These are phyloP conservation scores for Sugiyamaella novakii DNA, from an alignment of 1,139 yeast species.

Conservation along the genomic window DNA sequence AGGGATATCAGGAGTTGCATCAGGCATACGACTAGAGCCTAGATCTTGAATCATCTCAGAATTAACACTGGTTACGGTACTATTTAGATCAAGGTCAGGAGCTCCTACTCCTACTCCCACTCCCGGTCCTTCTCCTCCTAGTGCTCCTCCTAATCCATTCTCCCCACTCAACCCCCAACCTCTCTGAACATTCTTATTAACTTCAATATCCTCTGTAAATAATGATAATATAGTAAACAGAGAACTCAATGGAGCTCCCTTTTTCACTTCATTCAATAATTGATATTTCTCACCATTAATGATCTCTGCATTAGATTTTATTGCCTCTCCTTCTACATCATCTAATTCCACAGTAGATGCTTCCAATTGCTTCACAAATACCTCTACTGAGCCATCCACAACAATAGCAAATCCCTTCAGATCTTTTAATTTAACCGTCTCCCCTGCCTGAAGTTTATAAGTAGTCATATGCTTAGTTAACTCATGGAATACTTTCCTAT, in stretches of 20 bases:
- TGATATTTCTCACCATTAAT: slow-evolving; percentile 65
- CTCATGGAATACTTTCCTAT: slow-evolving; percentile 87
- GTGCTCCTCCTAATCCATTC: not conserved
- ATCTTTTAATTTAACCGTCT: slow-evolving; percentile 70
- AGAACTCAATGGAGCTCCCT: slow-evolving; percentile 84
- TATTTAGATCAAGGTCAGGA: slow-evolving; percentile 7
- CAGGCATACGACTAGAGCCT: not conserved
- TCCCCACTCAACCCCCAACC: not conserved
- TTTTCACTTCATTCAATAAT: slow-evolving; percentile 77
- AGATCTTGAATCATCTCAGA: not conserved
- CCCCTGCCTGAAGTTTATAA: slow-evolving; percentile 76
- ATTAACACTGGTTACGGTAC: not conserved
- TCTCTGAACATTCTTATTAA: slow-evolving; percentile 2
- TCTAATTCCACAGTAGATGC: slow-evolving; percentile 4
- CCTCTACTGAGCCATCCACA: slow-evolving; percentile 89
- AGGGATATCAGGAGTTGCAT: not conserved
- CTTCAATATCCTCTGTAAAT: slow-evolving; percentile 50
- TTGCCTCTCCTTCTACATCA: slow-evolving; percentile 23
- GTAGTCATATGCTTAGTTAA: slow-evolving; percentile 91
- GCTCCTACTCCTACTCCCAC: not conserved
- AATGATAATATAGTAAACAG: slow-evolving; percentile 76
- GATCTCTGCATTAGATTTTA: slow-evolving; percentile 43
- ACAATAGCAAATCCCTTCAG: slow-evolving; percentile 85
- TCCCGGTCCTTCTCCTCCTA: not conserved
- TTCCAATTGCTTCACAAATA: slow-evolving; percentile 57